A percentile compares a stretch with the other conserved stretches of the same genome.
These are phyloP conservation scores for Aspergillus conjunctus DNA, from an alignment of 495 filamentous ascomycete genomes.

Conservation along the genomic window DNA sequence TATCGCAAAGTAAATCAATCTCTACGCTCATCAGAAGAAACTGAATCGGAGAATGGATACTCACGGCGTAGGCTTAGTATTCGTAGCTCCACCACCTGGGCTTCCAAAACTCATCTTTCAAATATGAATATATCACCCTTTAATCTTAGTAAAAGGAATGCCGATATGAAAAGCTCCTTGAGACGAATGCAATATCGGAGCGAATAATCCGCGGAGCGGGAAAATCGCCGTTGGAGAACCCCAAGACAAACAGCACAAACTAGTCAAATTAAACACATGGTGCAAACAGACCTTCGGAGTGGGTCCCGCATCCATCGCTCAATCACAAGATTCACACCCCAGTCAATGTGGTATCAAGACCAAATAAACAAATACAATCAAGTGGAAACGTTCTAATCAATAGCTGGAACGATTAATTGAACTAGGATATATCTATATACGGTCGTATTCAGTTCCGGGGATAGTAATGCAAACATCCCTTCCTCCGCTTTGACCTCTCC, in stretches of 20 bases:
- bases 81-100: slow-evolving; percentile 70
- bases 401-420: neutral
- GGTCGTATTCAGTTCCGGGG: too few species aligned
- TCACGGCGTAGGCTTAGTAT: slow-evolving; percentile 76
- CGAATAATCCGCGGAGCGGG: neutral
- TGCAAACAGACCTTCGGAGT: neutral
- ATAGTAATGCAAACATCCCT: neutral
- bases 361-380: neutral
- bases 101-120: slow-evolving; percentile 66
- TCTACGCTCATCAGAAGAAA: too few species aligned
- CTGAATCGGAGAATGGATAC: slow-evolving; percentile 24
- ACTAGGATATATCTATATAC: neutral
- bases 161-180: too few species aligned
- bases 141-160: neutral
- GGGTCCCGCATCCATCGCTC: neutral
- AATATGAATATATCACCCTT: neutral
- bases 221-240: slow-evolving; percentile 13
- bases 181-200: too few species aligned
- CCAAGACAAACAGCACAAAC: slow-evolving; percentile 45
- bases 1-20: neutral
- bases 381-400: neutral
- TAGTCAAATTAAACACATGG: slow-evolving; percentile 30
- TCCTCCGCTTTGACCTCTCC: neutral
- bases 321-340: neutral
- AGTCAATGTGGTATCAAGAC: neutral